These are phyloP conservation scores for Phylloporus arenicola DNA, from an alignment of 768 basidiomycete genomes.

Conservation along the genomic window DNA sequence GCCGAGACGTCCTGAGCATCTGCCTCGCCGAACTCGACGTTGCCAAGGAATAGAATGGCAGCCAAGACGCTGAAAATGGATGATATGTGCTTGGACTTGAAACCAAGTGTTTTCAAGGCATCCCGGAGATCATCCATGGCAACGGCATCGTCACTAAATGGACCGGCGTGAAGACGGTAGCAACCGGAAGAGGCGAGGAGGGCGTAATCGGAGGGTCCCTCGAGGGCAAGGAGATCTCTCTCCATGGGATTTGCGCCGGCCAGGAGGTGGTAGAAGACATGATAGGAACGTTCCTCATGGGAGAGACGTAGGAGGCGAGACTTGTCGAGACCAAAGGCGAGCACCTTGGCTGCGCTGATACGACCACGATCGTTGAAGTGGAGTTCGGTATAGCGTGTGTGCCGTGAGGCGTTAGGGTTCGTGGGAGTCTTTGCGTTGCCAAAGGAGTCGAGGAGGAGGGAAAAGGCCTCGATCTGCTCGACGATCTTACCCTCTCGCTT, in stretches of 20 bases:
- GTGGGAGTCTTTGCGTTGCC: constrained; percentile 60
- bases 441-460: constrained; percentile 56
- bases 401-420: constrained; percentile 61
- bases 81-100: constrained; percentile 54
- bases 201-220: constrained; percentile 54
- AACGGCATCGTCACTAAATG: constrained; percentile 55
- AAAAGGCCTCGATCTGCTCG: constrained; percentile 52
- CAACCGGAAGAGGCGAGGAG: constrained; percentile 55
- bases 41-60: constrained; percentile 53
- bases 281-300: constrained; percentile 60
- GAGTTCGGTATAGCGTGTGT: constrained; percentile 54
- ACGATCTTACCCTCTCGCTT: constrained; percentile 48
- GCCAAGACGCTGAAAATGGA: constrained; percentile 51
- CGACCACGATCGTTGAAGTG: constrained; percentile 56
- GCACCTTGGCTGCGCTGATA: constrained; percentile 50
- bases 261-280: constrained; percentile 62
- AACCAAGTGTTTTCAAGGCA: constrained; percentile 51
- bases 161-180: constrained; percentile 60
- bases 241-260: constrained; percentile 54
- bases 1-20: constrained; percentile 53
- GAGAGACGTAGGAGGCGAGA: constrained; percentile 47
- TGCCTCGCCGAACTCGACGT: constrained; percentile 52
- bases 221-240: constrained; percentile 47
- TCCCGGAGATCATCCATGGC: constrained; percentile 54
- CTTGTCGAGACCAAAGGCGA: constrained; percentile 62